Evolutionary conservation across 495 filamentous ascomycete genomes (phyloP), one percentile per base, ranked within the genome.

Genomic region (Podospora pseudoanserina): DNA sequence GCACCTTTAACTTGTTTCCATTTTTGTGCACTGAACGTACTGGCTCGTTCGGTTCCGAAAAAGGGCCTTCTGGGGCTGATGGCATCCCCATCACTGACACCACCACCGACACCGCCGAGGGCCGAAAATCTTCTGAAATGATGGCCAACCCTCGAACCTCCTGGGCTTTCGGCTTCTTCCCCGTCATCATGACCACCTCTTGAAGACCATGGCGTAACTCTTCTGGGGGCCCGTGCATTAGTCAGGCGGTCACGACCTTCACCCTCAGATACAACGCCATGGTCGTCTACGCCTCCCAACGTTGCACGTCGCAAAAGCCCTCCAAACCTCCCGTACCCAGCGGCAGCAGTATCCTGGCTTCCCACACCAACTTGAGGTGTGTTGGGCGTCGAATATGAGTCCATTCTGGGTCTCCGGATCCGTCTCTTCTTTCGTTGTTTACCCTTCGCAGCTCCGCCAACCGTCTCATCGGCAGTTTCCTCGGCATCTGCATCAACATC

Each of bases 1-100:
- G 92, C 91, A 55, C 90, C 88, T 77, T 96, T 97, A 64, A 98
- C 84, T 72, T 91, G 88, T 58, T 85, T 86, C 94, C 94, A 98
- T 81, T 90, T 90, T 68, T 93, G 89, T 30, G 88, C 92, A 68
- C 92, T 92, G 61, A 90, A 86, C 55, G 90, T 95, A 2, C 91
- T 86, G 39, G 91, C 89, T 68, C 89, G 69, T 77, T 91, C 90
- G 15, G 83, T 82, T n/a, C 77, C 75, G 49, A 87, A 79, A 68
- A 87, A 84, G 7, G 83, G 84, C 26, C 81, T 74, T 68, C 76
- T 79, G 32, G 82, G 81, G n/a, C 76, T 78, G 57, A 80, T 73
- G 54, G 78, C 83, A 67, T 86, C 84, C 18, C 83, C 84, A 57
- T 87, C 85, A 26, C 83, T 85, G 28, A 76, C 76, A 5, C 72